These are phyloP conservation scores for Tilletia indica DNA, from an alignment of 1,284 basidiomycete species.

Conservation along the genomic window DNA sequence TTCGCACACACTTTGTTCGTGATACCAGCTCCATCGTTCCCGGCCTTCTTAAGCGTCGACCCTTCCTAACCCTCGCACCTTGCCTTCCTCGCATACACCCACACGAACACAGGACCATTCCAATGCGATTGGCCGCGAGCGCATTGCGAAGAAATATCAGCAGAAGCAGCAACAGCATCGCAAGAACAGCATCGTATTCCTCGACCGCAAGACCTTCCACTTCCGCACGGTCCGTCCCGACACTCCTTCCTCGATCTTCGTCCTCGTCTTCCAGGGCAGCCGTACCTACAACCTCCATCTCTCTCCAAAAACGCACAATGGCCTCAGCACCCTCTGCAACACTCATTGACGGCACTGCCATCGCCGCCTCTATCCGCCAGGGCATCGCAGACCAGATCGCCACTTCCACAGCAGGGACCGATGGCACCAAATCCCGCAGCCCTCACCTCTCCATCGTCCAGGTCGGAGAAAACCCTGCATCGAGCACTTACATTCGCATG, in stretches of 20 bases:
- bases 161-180: conserved; percentile 1
- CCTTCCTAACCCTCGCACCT: no score
- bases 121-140: no score
- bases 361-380: conserved; percentile 68
- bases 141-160: not conserved
- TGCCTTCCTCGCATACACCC: no score
- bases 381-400: conserved; percentile 31
- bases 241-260: no score
- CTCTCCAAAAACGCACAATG: not conserved
- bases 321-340: conserved; percentile 40
- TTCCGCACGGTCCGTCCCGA: no score
- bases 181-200: not conserved
- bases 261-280: not conserved
- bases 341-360: conserved; percentile 80
- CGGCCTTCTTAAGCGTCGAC: no score
- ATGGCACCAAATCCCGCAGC: conserved; percentile 74
- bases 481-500: conserved; percentile 92
- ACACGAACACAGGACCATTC: no score
- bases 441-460: conserved; percentile 90
- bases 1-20: no score
- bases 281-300: not conserved
- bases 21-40: no score
- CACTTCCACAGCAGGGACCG: conserved; percentile 38
- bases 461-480: conserved; percentile 86
- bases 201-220: no score